Evolutionary conservation across 2,329 filamentous ascomycete species (phyloP), one percentile per base, ranked within the genome.

Genomic region (Xylaria arbuscula): DNA sequence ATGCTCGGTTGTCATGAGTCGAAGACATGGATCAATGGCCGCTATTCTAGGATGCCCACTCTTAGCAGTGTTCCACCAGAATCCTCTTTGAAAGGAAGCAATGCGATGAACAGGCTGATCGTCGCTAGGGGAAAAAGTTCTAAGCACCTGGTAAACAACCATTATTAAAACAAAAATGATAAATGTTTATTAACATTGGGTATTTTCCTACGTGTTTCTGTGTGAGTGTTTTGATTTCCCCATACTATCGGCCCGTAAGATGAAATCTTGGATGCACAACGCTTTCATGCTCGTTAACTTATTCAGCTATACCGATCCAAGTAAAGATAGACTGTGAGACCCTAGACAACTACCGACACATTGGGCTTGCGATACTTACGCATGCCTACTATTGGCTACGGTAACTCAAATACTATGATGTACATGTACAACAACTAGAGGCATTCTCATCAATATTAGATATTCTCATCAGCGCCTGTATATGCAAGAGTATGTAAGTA

Each of bases 61-160:
- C 24, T 42, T 24, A 17, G n/a, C 19, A 24, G n/a, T 19, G 17
- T 22, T 11, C 53, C 19, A 42, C 34, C 28, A 9, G 36, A 24
- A 28, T 17, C 13, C 22, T 42, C 28, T 11, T 42, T 40, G 36
- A 24, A 51, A 28, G 28, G 19, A 42, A 24, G 22, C 54, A 56
- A 56, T 42, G 54, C 54, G 36, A 28, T 8, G 36, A 15, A 28
- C 38, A 42, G 36, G 36, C 19, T 24, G 36, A 56, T 56, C 54
- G 2, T 17, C 50, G 50, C 32, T 19, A 6, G 15, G 11, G 9
- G 11, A 36, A 19, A 36, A 5, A 36, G 10, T 19, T 36, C 6
- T 17, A 36, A 54, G 38, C 15, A n/a, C 6, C 42, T 9, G 10
- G 19, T 47, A 19, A 36, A 54, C 9, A 48, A 22, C 10, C 8